Conservation (phyloP, 1,284 basidiomycete genomes). For the Apiotrichum akiyoshidainum region DNA sequence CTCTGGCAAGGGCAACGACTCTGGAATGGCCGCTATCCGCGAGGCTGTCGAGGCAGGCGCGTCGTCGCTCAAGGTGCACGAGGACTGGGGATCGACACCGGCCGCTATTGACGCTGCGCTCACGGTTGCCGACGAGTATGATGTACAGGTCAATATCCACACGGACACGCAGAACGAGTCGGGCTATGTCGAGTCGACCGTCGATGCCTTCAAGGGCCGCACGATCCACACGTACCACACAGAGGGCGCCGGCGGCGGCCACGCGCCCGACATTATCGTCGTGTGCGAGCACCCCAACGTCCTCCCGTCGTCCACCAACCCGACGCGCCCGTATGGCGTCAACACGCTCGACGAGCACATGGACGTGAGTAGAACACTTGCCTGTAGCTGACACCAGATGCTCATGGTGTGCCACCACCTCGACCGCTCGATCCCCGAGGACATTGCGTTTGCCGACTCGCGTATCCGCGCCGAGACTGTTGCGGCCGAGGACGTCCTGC, state of each 20-base stretch:
- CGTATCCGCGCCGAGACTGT: conserved; percentile 95
- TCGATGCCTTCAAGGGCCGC: conserved; percentile 81
- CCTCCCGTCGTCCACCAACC: conserved; percentile 95
- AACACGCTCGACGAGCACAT: conserved; percentile 98
- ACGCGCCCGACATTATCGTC: conserved; percentile 96
- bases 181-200: conserved; percentile 69
- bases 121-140: conserved; percentile 82
- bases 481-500: conserved; percentile 94
- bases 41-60: conserved; percentile 87
- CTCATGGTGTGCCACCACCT: conserved; percentile 90
- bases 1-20: conserved; percentile 92
- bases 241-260: conserved; percentile 92
- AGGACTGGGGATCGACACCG: conserved; percentile 97
- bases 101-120: conserved; percentile 75
- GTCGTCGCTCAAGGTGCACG: conserved; percentile 89
- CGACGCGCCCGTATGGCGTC: conserved; percentile 83
- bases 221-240: conserved; percentile 99
- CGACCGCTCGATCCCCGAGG: conserved; percentile 83
- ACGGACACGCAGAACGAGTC: conserved; percentile 95
- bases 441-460: conserved; percentile 94
- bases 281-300: conserved; percentile 89
- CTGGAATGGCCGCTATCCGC: conserved; percentile 64
- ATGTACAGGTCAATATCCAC: conserved; percentile 97
- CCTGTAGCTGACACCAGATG: conserved; percentile 61
- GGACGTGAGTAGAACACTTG: conserved; percentile 62